Evolutionary conservation across 257 asterid genomes (phyloP).

Genomic region (Fraxinus americana): DNA sequence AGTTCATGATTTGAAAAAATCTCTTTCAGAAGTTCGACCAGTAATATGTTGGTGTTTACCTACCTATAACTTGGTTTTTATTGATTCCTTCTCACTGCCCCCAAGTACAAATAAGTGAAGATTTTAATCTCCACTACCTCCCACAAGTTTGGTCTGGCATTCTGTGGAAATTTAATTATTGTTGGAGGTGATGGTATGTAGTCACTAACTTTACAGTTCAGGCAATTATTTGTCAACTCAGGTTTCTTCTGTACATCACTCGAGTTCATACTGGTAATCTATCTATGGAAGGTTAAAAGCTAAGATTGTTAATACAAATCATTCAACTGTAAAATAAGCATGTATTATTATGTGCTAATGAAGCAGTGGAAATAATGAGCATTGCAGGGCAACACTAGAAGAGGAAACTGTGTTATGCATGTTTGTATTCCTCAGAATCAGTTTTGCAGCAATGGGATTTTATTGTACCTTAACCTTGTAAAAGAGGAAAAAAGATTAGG

Average conservation of each 20-base stretch:
- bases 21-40: neutral
- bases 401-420: neutral
- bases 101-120: neutral
- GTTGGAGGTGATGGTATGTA: neutral
- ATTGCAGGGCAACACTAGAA: neutral
- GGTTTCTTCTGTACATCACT: neutral
- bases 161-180: neutral
- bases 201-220: neutral
- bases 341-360: neutral
- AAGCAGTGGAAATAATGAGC: neutral
- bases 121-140: neutral
- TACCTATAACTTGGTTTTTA: neutral
- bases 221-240: neutral
- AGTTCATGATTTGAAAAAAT: slow-evolving; percentile 22
- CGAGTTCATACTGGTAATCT: neutral
- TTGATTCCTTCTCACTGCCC: neutral
- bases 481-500: slow-evolving; percentile 25
- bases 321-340: no score
- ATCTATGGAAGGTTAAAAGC: neutral
- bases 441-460: slow-evolving; percentile 20
- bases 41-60: neutral
- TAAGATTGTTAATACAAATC: neutral
- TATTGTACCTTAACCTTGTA: slow-evolving; percentile 25
- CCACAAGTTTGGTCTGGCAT: neutral
- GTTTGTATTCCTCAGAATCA: slow-evolving; percentile 1